Base-by-base conservation (phyloP, 495 filamentous ascomycete species). In the Evernia prunastri region DNA sequence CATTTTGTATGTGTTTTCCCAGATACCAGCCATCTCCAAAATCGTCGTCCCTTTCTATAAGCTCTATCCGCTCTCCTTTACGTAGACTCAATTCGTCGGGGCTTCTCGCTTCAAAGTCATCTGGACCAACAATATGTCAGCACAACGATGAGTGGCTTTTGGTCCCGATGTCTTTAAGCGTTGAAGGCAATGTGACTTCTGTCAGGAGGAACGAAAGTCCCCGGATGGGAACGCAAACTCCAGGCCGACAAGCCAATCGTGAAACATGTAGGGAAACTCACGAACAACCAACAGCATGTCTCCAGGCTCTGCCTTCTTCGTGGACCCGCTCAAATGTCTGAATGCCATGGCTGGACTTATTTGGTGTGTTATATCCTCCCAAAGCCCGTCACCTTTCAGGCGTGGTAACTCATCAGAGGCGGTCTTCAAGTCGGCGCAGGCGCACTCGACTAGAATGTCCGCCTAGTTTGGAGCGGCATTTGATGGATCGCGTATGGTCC, bases 21-120 rank as follows among this genome's bases (percentile, higher is more conserved):
- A 96, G 75, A 77, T 90, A 99, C 95, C 95, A 99, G 60, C 94
- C 95, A 78, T 99, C 95, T 58, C 89, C 89, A 75, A 97, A 99
- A 69, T 96, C 95, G 73, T 97, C 93, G 74, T 97, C 93, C 66
- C 95, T 84, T 73, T 97, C 94, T 47, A 96, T 85, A 63, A 99
- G 78, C 77, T 95, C 87, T 59, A 99, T 90, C 37, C 89, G 87
- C 69, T 97, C 92, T 64, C 91, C 91, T 67, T 91, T 94, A 40
- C 81, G 78, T 69, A 99, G 79, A 67, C 81, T 94, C 69, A 99
- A 83, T 78, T 99, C 95, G 76, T 99, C 95, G 53, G 88, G 86
- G 73, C 91, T 92, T 63, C 93, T 86, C 60, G 92, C 89, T 68
- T 84, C 78, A 75, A 97, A 97, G 75, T 96, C 91, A 78, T 98